phyloP scores from a whole-genome alignment of 192 early-diverging fungal genomes.

The Rhizophagus clarus region DNA sequence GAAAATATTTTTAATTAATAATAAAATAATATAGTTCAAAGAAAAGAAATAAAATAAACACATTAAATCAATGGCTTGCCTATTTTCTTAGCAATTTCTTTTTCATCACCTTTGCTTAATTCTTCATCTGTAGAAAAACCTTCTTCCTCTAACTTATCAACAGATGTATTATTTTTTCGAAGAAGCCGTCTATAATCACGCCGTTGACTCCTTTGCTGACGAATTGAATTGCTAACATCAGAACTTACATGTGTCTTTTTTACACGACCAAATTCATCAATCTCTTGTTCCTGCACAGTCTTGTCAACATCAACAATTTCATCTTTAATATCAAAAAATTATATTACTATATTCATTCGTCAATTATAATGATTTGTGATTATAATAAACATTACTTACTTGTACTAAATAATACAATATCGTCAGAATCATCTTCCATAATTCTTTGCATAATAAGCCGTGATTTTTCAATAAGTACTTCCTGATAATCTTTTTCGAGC shows the following conservation, averaged over 20 bases:
- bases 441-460: slow-evolving; percentile 41
- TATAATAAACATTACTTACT: slow-evolving; percentile 33
- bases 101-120: slow-evolving; percentile 33
- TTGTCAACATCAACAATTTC: too few species aligned
- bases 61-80: slow-evolving; percentile 20
- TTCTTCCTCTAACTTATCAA: slow-evolving; percentile 23
- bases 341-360: too few species aligned
- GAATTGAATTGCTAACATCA: background rate
- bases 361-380: slow-evolving; percentile 35
- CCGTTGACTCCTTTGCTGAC: slow-evolving; percentile 8
- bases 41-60: background rate
- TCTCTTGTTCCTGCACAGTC: too few species aligned
- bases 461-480: slow-evolving; percentile 37
- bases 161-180: background rate
- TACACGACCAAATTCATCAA: slow-evolving; percentile 16
- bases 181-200: slow-evolving; percentile 7
- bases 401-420: slow-evolving; percentile 33
- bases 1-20: slow-evolving; percentile 3
- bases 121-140: slow-evolving; percentile 57
- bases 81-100: slow-evolving; percentile 38
- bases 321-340: too few species aligned
- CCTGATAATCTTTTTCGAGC: slow-evolving; percentile 49
- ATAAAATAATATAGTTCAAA: background rate
- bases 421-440: slow-evolving; percentile 43
- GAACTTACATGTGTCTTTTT: slow-evolving; percentile 27